phyloP scores from a whole-genome alignment of 2,329 filamentous ascomycete genomes.

The Aspergillus cejpii region DNA sequence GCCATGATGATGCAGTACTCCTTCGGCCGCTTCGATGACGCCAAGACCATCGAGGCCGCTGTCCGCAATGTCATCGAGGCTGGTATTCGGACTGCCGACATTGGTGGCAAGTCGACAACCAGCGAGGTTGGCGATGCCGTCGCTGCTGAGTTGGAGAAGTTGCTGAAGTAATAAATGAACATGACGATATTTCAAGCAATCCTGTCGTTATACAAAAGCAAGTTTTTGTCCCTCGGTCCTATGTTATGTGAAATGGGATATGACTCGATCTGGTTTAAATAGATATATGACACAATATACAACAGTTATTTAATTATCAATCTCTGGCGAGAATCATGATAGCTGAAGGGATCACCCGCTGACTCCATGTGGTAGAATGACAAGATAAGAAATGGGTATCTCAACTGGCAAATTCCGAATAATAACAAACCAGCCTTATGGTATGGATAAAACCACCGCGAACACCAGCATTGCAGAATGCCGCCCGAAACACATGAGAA shows the following conservation, averaged over 20 bases:
- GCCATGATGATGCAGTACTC: conserved; percentile 97
- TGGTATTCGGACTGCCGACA: conserved; percentile 73
- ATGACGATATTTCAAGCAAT: neutral
- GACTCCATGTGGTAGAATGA: neutral
- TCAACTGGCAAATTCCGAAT: conserved; percentile 1
- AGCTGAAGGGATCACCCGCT: neutral
- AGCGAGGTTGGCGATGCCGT: conserved; percentile 77
- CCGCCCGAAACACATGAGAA: neutral
- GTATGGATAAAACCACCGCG: neutral
- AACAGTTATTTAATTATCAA: neutral
- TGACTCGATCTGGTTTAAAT: conserved; percentile 16
- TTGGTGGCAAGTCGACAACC: conserved; percentile 70
- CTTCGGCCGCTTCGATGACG: conserved; percentile 68
- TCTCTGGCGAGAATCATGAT: neutral
- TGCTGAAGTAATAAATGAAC: conserved; percentile 47
- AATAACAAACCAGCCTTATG: neutral
- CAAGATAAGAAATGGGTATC: conserved; percentile 11
- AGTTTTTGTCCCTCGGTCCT: neutral
- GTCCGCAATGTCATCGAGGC: conserved; percentile 73
- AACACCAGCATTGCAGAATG: neutral
- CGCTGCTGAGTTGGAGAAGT: conserved; percentile 62
- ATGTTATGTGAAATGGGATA: conserved; percentile 18
- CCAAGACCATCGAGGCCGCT: conserved; percentile 71
- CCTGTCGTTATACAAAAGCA: neutral
- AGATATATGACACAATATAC: neutral